Base-by-base conservation (phyloP, 2,329 filamentous ascomycete species). In the Paecilomyces dactylethromorphus region DNA sequence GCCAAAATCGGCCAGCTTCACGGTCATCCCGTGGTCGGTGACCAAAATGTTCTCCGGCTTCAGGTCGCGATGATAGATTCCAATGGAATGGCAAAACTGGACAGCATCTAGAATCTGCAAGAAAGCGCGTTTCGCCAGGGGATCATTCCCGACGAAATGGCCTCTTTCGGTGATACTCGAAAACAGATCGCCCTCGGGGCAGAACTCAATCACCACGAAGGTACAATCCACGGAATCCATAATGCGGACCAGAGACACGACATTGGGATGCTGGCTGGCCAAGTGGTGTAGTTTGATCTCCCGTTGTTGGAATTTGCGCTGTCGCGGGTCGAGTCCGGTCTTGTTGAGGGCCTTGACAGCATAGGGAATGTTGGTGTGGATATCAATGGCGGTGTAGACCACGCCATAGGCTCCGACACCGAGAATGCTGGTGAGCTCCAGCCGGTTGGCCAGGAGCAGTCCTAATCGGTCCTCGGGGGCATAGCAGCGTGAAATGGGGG, bases 11-110 rank as follows among this genome's bases (percentile, higher is more conserved):
- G 93, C 94, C 65, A 99, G 84, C 80, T 97, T 96, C 71, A 96
- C 91, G 35, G 91, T 94, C 78, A 88, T 86, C 65, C 93, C 93
- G 64, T 87, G 82, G 79, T 96, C 89, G 68, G 90, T 89, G 59
- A 99, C 93, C 71, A 99, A 81, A 65, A 99, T 91, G 77, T 99
- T 99, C 81, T 99, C 94, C 60, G 94, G 94, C 83, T 99, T 99
- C 63, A 99, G 82, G 75, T 99, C 94, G 77, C 94, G 84, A 77
- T 99, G 94, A 82, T 96, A 99, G 73, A 99, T 96, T 70, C 92
- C 92, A 69, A 92, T 80, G 66, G 85, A 86, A 77, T 99, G 94
- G 84, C 94, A 97, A 78, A 92, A 91, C 73, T 94, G 89, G 64
- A 97, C 93, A 75, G 94, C 94, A 82, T 97, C 90, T 83, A 99